Percentiles rank a stretch among this genome's conserved stretches.
phyloP scores from a whole-genome alignment of 2,329 filamentous ascomycete species.

The Neodidymelliopsis sp. region DNA sequence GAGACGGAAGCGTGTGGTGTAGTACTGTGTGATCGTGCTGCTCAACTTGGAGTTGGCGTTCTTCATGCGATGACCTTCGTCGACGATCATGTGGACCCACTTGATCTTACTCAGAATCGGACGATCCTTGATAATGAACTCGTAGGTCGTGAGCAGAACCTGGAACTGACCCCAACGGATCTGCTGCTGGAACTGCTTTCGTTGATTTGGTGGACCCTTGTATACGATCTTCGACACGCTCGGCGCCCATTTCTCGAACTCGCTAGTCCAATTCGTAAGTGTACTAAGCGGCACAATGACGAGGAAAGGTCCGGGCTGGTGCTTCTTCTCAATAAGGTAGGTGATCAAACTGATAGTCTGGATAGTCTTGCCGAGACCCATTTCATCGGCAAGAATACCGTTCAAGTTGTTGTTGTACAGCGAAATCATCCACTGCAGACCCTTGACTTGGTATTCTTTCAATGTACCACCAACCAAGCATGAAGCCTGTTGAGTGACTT shows the following conservation, averaged over 20 bases:
- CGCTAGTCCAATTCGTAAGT: slow-evolving; percentile 96
- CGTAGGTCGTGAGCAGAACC: slow-evolving; percentile 95
- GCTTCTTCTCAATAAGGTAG: slow-evolving; percentile 95
- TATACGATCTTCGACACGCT: slow-evolving; percentile 88
- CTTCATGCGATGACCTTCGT: slow-evolving; percentile 99
- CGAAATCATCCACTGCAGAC: slow-evolving; percentile 99
- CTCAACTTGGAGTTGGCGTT: slow-evolving; percentile 96
- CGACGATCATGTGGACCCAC: slow-evolving; percentile 99
- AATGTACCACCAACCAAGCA: slow-evolving; percentile 91
- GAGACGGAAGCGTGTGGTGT: slow-evolving; percentile 90
- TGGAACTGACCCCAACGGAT: slow-evolving; percentile 96
- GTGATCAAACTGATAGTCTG: slow-evolving; percentile 98
- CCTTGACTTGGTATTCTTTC: slow-evolving; percentile 98
- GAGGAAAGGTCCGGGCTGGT: slow-evolving; percentile 88
- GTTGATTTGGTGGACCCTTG: slow-evolving; percentile 88
- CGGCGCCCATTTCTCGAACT: slow-evolving; percentile 99
- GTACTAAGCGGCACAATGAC: slow-evolving; percentile 98
- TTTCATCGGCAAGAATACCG: slow-evolving; percentile 97
- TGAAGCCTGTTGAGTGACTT: slow-evolving; percentile 79
- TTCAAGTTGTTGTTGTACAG: slow-evolving; percentile 99
- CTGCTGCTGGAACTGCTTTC: slow-evolving; percentile 90
- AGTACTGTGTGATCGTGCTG: slow-evolving; percentile 93
- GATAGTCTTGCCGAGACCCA: slow-evolving; percentile 99
- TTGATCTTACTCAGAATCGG: slow-evolving; percentile 97
- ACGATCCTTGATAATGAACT: slow-evolving; percentile 99